Evolutionary conservation across 257 asterid genomes (phyloP).

Genomic region (Capsicum baccatum): DNA sequence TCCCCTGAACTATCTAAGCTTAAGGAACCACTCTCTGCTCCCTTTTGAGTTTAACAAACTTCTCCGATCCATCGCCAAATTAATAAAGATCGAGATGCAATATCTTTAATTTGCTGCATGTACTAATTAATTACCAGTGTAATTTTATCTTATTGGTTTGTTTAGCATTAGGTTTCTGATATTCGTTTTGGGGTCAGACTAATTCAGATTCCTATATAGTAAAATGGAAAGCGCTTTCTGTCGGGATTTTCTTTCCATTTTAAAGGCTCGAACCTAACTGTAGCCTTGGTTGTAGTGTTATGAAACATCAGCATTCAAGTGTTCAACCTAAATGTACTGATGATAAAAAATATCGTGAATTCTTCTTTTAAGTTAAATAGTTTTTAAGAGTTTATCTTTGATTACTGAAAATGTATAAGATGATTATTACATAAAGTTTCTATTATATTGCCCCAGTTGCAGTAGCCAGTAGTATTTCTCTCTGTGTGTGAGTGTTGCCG

Average conservation of each 20-base stretch:
- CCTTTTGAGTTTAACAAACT: slow-evolving; percentile 46
- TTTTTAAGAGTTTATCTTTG: not conserved
- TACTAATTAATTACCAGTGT: not conserved
- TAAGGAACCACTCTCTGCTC: slow-evolving; percentile 76
- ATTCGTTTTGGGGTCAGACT: not conserved
- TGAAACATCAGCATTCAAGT: not conserved
- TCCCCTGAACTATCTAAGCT: slow-evolving; percentile 44
- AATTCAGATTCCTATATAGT: not conserved
- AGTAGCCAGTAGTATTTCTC: no score
- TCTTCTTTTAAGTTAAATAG: not conserved
- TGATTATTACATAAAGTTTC: not conserved
- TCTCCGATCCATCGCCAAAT: not conserved
- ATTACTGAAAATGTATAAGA: not conserved
- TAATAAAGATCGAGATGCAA: not conserved
- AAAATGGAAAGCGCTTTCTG: not conserved
- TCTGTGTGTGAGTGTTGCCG: not conserved
- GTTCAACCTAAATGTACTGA: not conserved
- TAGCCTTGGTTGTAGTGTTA: not conserved
- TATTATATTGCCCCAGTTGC: not conserved
- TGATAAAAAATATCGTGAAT: not conserved
- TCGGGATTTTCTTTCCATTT: not conserved
- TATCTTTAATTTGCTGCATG: not conserved
- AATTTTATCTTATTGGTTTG: no score
- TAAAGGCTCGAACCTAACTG: not conserved
- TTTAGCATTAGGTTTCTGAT: not conserved